Conservation (phyloP, 2,329 filamentous ascomycete species). For the Pezicula radicicola region DNA sequence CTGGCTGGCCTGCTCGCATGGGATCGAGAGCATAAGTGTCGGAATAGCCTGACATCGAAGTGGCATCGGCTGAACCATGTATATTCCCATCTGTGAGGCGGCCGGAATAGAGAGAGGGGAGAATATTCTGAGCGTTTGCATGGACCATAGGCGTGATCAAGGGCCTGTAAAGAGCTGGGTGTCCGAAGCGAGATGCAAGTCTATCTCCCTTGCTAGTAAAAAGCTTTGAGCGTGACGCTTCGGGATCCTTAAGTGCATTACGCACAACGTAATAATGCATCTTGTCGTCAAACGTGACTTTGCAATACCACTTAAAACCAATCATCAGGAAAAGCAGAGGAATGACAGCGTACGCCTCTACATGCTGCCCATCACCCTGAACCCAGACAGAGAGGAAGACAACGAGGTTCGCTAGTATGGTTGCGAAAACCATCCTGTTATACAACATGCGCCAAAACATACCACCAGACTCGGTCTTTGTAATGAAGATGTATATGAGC, state of each 20-base stretch:
- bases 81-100: slow-evolving; percentile 67
- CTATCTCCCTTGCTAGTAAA: slow-evolving; percentile 60
- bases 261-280: slow-evolving; percentile 77
- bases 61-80: slow-evolving; percentile 51
- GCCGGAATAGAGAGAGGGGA: slow-evolving; percentile 83
- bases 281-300: slow-evolving; percentile 69
- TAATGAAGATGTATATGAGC: slow-evolving; percentile 90
- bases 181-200: slow-evolving; percentile 77
- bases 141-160: slow-evolving; percentile 95
- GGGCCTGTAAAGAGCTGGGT: slow-evolving; percentile 85
- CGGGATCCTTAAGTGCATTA: slow-evolving; percentile 46
- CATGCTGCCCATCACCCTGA: slow-evolving; percentile 58
- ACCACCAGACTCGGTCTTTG: slow-evolving; percentile 93
- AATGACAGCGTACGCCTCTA: slow-evolving; percentile 61
- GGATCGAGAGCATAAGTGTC: slow-evolving; percentile 77
- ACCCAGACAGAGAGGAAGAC: slow-evolving; percentile 75
- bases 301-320: slow-evolving; percentile 84
- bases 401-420: slow-evolving; percentile 74
- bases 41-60: slow-evolving; percentile 69
- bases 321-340: slow-evolving; percentile 78
- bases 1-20: slow-evolving; percentile 58
- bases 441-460: slow-evolving; percentile 88
- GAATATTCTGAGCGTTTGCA: slow-evolving; percentile 80
- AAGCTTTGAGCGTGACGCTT: slow-evolving; percentile 43
- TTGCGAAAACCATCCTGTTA: slow-evolving; percentile 86